Evolutionary conservation across 345 rosid genomes (phyloP).

Genomic region (Psidium friedrichsthalianum): DNA sequence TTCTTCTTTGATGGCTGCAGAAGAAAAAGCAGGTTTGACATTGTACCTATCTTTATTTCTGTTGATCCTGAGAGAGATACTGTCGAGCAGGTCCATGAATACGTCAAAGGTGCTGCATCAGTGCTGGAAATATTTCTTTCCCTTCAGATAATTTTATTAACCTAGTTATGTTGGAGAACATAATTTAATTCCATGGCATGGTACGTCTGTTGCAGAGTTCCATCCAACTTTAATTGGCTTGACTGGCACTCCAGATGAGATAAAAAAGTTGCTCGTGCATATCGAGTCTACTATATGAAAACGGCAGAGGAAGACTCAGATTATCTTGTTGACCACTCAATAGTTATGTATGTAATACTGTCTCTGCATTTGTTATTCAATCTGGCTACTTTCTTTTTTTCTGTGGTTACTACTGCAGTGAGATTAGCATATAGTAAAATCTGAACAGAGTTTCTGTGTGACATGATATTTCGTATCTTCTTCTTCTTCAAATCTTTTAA

Average conservation of each 20-base stretch:
- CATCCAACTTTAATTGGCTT: constrained; percentile 81
- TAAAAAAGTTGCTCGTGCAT: constrained; percentile 80
- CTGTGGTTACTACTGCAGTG: not conserved
- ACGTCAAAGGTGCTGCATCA: constrained; percentile 59
- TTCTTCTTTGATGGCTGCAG: constrained; percentile 20
- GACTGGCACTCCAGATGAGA: constrained; percentile 76
- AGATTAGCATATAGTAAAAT: not conserved
- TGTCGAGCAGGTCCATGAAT: constrained; percentile 83
- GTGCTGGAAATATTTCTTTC: not conserved
- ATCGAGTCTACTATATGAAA: constrained; percentile 95
- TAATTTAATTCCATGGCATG: not conserved
- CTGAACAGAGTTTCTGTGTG: not conserved
- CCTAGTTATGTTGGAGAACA: not conserved
- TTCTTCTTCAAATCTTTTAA: not conserved
- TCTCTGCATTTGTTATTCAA: not conserved
- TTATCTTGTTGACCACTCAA: constrained; percentile 98
- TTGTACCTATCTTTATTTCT: constrained; percentile 77
- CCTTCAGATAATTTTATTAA: not conserved
- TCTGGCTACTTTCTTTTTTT: too few species aligned
- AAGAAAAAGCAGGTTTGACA: constrained; percentile 57
- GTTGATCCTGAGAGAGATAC: constrained; percentile 98
- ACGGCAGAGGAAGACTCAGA: constrained; percentile 93
- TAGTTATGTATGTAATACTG: constrained; percentile 53
- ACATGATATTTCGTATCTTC: not conserved
- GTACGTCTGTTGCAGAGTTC: constrained; percentile 43